Base-by-base conservation (phyloP, 23 red algal species). In the Rhodosorus marinus region DNA sequence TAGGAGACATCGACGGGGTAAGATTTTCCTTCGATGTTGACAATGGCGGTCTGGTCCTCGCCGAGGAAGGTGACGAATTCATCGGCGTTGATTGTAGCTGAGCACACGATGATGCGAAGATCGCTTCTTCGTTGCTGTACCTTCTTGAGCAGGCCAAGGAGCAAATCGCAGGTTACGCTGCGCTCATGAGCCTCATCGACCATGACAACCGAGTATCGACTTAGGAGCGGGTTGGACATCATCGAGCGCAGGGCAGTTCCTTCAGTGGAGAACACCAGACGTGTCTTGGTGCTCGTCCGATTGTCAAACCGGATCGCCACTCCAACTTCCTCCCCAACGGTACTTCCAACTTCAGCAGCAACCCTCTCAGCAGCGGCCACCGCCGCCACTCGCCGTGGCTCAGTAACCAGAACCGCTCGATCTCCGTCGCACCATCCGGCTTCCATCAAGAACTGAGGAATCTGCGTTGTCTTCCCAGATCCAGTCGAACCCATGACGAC, bases 161-260 rank as follows among this genome's bases (percentile, higher is more conserved):
- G 9, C 28, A 98, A 61, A 57, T 98, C 90, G 22, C 73, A 82
- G 19, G 81, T 69, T 0, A 71, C 55, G 28, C 59, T 70, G 11
- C 90, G 57, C 47, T 98, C 90, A 62, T 98, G 90, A 26, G 86
- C 90, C 55, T 98, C 90, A 34, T 98, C 90, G 6, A 98, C 32
- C 14, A 98, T 8, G 25, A 98, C 29, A 51, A 81, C 74, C 11
- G 73, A 67, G 2, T 70, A 30, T 31, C 49, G 62, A 20, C 62
- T 21, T 7, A 80, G 54, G 30, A 46, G 17, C 20, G 74, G 83
- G 62, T 92, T 64, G 35, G 29, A 29, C 20, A 75, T 67, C 55
- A 92, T 51, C 48, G 54, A 57, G 0, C 83, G 66, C 60, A 92
- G 25, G 0, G 81, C 27, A 29, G 81, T 64, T 22, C 83, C 83